These are phyloP conservation scores for Cornus suecica DNA, from an alignment of 148 eudicot species.

Conservation along the genomic window DNA sequence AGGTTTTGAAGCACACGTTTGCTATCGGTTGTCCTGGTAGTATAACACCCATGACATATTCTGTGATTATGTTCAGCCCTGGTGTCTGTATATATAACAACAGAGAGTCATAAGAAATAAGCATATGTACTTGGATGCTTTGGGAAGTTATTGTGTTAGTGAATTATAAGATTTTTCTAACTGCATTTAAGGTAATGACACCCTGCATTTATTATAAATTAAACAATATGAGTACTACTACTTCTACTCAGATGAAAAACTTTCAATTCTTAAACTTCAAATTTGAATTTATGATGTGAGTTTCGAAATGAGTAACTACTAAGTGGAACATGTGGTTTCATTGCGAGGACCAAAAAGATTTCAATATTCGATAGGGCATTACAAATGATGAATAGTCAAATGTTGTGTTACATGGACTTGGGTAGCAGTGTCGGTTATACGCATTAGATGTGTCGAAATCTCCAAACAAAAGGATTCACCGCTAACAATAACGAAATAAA, in stretches of 20 bases:
- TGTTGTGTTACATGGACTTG: too few species aligned
- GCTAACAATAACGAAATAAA: too few species aligned
- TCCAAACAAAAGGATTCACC: too few species aligned
- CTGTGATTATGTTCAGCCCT: conserved; percentile 92
- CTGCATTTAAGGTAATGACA: neutral
- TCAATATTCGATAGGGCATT: neutral
- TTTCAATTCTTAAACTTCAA: neutral
- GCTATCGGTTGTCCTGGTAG: conserved; percentile 96
- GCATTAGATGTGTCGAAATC: too few species aligned
- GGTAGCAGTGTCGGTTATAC: too few species aligned
- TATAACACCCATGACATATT: conserved; percentile 88
- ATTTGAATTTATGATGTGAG: neutral
- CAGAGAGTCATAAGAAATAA: conserved; percentile 10
- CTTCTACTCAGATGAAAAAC: neutral
- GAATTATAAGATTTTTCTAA: neutral
- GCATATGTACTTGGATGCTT: neutral
- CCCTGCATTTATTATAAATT: neutral
- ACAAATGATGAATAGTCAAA: neutral
- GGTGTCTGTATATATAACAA: conserved; percentile 72
- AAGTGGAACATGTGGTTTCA: neutral
- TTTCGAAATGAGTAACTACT: neutral
- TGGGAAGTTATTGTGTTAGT: neutral
- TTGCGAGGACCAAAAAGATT: neutral
- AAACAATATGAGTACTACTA: neutral
- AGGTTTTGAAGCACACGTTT: conserved; percentile 89